A percentile compares a stretch with the other conserved stretches of the same genome.
Conservation (phyloP, 306 rosid species). For the Quercus aquifolioides region DNA sequence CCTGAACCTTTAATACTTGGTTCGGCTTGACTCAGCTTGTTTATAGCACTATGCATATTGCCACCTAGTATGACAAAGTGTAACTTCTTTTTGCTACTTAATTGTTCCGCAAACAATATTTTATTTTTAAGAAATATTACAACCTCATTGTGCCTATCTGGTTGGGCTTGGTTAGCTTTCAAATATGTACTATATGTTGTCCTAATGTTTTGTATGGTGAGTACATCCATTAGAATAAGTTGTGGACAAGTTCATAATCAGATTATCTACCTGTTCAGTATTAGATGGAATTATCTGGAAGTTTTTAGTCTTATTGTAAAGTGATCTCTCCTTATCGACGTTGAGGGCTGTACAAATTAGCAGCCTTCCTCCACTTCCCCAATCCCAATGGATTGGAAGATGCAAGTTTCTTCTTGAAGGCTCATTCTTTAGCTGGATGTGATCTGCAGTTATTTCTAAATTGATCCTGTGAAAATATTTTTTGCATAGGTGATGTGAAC, state of each 20-base stretch:
- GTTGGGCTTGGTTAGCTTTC: neutral
- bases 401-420: neutral
- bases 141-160: neutral
- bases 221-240: neutral
- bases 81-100: neutral
- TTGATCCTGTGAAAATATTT: neutral
- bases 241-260: neutral
- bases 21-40: too few relatives aligned
- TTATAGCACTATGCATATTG: neutral
- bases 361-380: constrained; percentile 2
- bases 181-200: neutral
- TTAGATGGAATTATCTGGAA: neutral
- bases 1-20: too few relatives aligned
- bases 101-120: neutral
- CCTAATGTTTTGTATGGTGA: neutral
- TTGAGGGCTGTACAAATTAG: neutral
- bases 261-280: neutral
- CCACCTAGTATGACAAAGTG: neutral
- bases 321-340: neutral
- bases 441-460: neutral
- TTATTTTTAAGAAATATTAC: neutral
- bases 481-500: constrained; percentile 76
- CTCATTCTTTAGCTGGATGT: neutral
- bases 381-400: constrained; percentile 1
- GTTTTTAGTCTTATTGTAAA: neutral